A percentile compares a stretch with the other conserved stretches of the same genome.
phyloP scores from a whole-genome alignment of 805 yeast genomes.

The Zygosaccharomyces kombuchaensis region DNA sequence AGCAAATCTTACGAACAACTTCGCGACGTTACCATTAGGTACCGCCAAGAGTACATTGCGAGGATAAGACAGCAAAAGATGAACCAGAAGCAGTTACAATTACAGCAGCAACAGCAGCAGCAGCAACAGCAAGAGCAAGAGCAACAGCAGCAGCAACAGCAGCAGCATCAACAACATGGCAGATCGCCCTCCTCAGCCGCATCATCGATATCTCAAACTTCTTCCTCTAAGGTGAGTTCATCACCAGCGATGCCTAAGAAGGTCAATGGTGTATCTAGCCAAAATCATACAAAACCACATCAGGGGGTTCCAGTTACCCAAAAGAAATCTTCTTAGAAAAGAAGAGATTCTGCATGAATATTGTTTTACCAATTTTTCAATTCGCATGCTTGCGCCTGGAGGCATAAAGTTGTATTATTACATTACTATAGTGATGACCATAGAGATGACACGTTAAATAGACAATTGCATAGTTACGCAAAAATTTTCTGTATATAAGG shows the following conservation, averaged over 20 bases:
- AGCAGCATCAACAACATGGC: constrained; percentile 5
- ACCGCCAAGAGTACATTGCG: constrained; percentile 53
- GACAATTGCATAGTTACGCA: constrained; percentile 10
- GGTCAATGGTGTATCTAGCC: constrained; percentile 6
- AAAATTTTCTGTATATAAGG: background rate
- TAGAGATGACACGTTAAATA: constrained; percentile 8
- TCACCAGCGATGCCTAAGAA: constrained; percentile 9
- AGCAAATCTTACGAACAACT: constrained; percentile 80
- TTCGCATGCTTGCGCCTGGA: constrained; percentile 1
- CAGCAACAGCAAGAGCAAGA: constrained; percentile 13
- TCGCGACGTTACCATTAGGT: constrained; percentile 63
- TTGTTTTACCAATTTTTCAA: background rate
- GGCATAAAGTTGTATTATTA: constrained; percentile 8
- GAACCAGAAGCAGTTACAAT: constrained; percentile 22
- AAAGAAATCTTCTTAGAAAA: constrained; percentile 10
- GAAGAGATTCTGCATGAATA: constrained; percentile 5
- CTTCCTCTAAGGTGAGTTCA: constrained; percentile 11
- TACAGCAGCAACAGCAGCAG: constrained; percentile 14
- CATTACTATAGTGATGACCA: constrained; percentile 7
- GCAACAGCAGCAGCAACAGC: constrained; percentile 10
- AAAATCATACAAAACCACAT: constrained; percentile 7
- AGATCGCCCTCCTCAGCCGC: constrained; percentile 5
- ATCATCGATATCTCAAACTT: constrained; percentile 10
- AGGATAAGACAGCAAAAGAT: constrained; percentile 35
- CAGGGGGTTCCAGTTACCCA: constrained; percentile 11